Conservation (phyloP, 202 grass and related monocot species). For the Bolboschoenoplectus hybrid region DNA sequence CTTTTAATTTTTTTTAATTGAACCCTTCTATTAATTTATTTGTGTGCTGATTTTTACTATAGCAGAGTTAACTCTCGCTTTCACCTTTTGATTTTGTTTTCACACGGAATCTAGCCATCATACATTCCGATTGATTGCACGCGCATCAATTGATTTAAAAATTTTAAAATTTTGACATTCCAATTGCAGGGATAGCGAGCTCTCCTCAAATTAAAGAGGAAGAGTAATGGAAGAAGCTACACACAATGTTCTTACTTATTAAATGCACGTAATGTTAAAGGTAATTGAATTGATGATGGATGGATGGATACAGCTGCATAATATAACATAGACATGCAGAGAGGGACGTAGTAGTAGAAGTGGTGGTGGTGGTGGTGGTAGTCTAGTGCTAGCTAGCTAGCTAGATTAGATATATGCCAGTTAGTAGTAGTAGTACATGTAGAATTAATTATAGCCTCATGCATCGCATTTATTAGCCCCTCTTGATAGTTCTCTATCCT, state of each 20-base stretch:
- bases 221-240: slow-evolving; percentile 17
- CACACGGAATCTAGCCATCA: too few species aligned
- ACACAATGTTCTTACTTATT: slow-evolving; percentile 19
- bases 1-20: too few species aligned
- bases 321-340: background rate
- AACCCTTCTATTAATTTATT: too few species aligned
- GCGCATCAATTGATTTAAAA: background rate
- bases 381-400: too few species aligned
- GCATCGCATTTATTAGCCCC: background rate
- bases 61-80: too few species aligned
- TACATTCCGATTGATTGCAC: too few species aligned
- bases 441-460: background rate
- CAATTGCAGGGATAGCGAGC: background rate
- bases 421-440: too few species aligned
- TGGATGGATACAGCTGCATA: slow-evolving; percentile 13
- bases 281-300: slow-evolving; percentile 7
- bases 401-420: too few species aligned
- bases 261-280: background rate
- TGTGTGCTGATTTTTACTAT: too few species aligned
- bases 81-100: too few species aligned
- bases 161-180: background rate
- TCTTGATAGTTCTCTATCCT: background rate
- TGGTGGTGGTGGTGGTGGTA: too few species aligned
- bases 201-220: background rate
- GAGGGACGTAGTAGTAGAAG: slow-evolving; percentile 2